These are phyloP conservation scores for Aspergillus sp. DNA, from an alignment of 2,329 filamentous ascomycete species.

Conservation along the genomic window DNA sequence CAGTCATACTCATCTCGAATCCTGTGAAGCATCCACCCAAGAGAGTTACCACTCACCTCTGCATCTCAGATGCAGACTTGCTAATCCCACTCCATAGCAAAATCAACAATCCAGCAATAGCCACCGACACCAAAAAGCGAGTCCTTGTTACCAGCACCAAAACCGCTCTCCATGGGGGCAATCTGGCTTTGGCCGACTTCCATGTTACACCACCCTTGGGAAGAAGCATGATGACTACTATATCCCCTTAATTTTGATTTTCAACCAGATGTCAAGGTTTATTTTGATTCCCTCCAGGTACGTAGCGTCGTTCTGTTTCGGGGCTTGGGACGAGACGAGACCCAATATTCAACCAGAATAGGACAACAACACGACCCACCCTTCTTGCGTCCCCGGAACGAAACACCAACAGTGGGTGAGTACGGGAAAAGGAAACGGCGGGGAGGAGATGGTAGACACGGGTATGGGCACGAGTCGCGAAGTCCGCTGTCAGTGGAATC, in stretches of 20 bases:
- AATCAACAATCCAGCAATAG: constrained; percentile 60
- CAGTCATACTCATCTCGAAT: constrained; percentile 1
- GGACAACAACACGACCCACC: too few species aligned
- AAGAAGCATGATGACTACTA: constrained; percentile 61
- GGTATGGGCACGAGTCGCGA: too few species aligned
- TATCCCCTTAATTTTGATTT: not conserved
- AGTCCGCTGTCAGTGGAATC: too few species aligned
- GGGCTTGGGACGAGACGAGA: too few species aligned
- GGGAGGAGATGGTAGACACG: too few species aligned
- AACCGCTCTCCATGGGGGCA: constrained; percentile 69
- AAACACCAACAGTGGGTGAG: too few species aligned
- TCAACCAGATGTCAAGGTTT: too few species aligned
- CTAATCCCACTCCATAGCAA: constrained; percentile 83
- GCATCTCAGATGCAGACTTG: constrained; percentile 74
- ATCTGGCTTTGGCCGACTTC: constrained; percentile 74
- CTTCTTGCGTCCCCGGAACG: too few species aligned
- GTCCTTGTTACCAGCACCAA: constrained; percentile 65
- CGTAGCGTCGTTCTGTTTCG: too few species aligned
- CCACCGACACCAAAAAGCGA: constrained; percentile 66
- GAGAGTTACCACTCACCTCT: constrained; percentile 56
- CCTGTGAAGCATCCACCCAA: not conserved
- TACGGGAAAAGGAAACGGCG: too few species aligned
- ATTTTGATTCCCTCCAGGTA: too few species aligned
- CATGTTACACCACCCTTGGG: constrained; percentile 84
- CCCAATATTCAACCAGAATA: too few species aligned